Base-by-base conservation (phyloP, 176 grass and related monocot genomes). In the Cocos nucifera region DNA sequence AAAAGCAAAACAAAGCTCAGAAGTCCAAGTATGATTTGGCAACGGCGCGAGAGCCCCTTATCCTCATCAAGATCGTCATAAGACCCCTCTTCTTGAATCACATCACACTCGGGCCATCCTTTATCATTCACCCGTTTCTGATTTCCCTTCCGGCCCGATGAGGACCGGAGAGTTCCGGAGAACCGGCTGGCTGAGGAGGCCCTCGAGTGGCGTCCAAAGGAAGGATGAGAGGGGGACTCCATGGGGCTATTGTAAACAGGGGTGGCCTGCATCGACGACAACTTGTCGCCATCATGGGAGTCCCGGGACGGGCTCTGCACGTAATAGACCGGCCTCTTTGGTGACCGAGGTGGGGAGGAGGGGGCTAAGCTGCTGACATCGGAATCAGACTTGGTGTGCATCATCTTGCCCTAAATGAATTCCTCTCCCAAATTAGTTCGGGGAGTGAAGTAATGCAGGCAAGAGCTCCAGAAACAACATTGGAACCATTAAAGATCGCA, bases 171-270 rank as follows among this genome's bases (percentile, higher is more conserved):
- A 54, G 63, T 77, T 7, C 86, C 92, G 30, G 92, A 90, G 78
- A 90, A 96, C 15, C 83, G 83, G 65, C 87, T 88, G 4, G 71
- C 83, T 0, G 90, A 95, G 48, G 90, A 95, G 70, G 83, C 67
- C 62, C 86, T 69, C 49, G 90, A 95, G 67, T 95, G 86, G 59
- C 73, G 92, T 52, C 78, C 75, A 25, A 69, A 81, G 50, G 91
- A 96, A 14, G 76, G 83, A 72, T 90, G 83, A 18, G 86, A 96
- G 21, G 86, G 87, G 0, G 87, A 97, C 1, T 97, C 87, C 22
- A 91, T 76, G 7, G 92, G 92, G 68, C 90, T 95, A 76, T 78
- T 88, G 75, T 88, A 97, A 5, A 91, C 78, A 17, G 92, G 92
- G 24, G 92, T 91, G 0, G 92, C 63, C 54, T 85, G 81, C 81